Percentiles rank a stretch among this genome's conserved stretches.
Evolutionary conservation across 495 filamentous ascomycete species (phyloP).

Genomic region (Trichocladium antarcticum): DNA sequence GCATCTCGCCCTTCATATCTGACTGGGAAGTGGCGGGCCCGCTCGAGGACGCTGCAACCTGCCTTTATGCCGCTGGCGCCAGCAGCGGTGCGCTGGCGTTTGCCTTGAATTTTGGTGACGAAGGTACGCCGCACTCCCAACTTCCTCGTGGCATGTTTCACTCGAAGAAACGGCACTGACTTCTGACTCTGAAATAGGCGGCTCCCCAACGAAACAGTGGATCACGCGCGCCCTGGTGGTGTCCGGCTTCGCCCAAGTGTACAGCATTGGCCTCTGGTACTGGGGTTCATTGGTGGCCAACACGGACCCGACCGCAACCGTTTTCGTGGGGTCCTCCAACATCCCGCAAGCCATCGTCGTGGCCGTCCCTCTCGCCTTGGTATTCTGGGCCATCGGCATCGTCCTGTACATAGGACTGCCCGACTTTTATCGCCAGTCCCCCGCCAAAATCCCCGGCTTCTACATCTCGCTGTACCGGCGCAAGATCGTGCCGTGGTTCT

Average conservation of each 20-base stretch:
- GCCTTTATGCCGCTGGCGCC: conserved; percentile 49
- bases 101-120: conserved; percentile 56
- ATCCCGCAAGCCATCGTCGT: conserved; percentile 37
- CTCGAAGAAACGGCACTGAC: background rate
- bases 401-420: conserved; percentile 48
- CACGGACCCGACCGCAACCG: conserved; percentile 16
- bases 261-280: conserved; percentile 54
- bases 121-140: conserved; percentile 35
- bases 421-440: conserved; percentile 54
- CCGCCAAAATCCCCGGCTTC: conserved; percentile 54
- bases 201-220: conserved; percentile 51
- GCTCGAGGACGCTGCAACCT: conserved; percentile 49
- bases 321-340: conserved; percentile 18
- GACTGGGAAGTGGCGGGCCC: conserved; percentile 33
- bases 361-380: conserved; percentile 38
- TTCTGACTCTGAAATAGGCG: conserved; percentile 18
- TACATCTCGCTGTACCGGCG: conserved; percentile 46
- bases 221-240: conserved; percentile 52
- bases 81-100: conserved; percentile 52
- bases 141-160: background rate
- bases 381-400: conserved; percentile 43
- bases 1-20: conserved; percentile 45
- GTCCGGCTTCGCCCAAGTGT: conserved; percentile 54
- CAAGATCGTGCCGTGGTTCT: conserved; percentile 51
- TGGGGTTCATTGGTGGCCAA: conserved; percentile 44